These are phyloP conservation scores for Sphenostylis stenocarpa DNA, from an alignment of 306 rosid species.

Conservation along the genomic window DNA sequence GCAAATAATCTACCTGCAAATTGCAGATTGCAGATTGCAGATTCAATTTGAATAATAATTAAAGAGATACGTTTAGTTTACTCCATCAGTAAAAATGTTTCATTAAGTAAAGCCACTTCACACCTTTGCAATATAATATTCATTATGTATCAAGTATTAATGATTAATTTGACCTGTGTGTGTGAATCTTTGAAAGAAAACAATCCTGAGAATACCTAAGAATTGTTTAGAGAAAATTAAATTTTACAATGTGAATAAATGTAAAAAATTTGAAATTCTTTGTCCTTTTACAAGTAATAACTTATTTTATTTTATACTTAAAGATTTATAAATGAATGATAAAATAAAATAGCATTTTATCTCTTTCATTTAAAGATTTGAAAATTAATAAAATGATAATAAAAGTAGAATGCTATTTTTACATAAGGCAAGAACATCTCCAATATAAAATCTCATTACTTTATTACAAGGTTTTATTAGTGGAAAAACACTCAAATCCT, in stretches of 20 bases:
- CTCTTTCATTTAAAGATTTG: no score
- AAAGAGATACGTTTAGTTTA: slow-evolving; percentile 20
- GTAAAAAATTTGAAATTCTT: no score
- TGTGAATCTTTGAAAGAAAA: slow-evolving; percentile 8
- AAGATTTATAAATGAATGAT: no score
- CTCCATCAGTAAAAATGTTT: background rate
- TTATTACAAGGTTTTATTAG: no score
- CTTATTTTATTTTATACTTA: no score
- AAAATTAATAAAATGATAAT: no score
- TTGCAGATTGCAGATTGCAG: slow-evolving; percentile 10
- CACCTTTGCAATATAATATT: background rate
- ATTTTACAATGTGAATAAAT: no score
- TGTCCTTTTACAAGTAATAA: no score
- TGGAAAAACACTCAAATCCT: background rate
- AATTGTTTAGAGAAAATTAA: background rate
- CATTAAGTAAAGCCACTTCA: background rate
- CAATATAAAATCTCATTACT: no score
- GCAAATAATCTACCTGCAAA: background rate
- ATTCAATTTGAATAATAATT: background rate
- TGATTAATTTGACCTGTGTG: background rate
- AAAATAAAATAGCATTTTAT: no score
- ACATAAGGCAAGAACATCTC: no score
- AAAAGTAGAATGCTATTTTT: no score
- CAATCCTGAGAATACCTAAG: background rate
- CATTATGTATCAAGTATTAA: background rate